phyloP scores from a whole-genome alignment of 1,284 basidiomycete species.

The Malassezia restricta region DNA sequence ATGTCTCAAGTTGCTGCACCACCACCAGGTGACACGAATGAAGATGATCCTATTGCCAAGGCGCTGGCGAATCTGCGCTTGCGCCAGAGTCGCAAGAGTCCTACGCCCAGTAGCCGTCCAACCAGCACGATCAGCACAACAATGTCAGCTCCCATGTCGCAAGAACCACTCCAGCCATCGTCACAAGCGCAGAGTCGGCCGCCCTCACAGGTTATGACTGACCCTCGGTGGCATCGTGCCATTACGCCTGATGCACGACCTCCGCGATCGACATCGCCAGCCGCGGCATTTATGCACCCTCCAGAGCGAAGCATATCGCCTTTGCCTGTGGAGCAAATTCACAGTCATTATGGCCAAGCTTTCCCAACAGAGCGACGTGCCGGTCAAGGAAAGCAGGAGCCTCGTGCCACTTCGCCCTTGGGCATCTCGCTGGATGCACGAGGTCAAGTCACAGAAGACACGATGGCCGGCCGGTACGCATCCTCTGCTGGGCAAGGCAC shows the following conservation, averaged over 20 bases:
- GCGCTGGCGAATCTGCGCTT: constrained; percentile 55
- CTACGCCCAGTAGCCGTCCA: constrained; percentile 22
- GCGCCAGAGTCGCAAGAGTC: constrained; percentile 28
- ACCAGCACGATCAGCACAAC: constrained; percentile 13
- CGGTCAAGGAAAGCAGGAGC: background rate
- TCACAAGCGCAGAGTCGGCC: background rate
- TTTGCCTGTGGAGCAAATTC: constrained; percentile 59
- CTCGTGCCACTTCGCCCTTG: constrained; percentile 47
- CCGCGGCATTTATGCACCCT: constrained; percentile 62
- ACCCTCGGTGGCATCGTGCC: constrained; percentile 4
- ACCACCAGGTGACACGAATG: constrained; percentile 35
- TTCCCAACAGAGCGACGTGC: constrained; percentile 65
- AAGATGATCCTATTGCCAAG: constrained; percentile 62
- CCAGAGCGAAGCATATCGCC: constrained; percentile 52
- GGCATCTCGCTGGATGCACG: constrained; percentile 67
- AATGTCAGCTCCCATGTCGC: background rate
- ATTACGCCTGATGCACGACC: constrained; percentile 18
- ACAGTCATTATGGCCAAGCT: constrained; percentile 66
- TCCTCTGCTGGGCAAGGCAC: background rate
- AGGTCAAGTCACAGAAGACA: constrained; percentile 66
- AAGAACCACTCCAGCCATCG: background rate
- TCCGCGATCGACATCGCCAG: constrained; percentile 58
- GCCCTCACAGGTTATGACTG: background rate
- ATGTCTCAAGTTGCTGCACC: background rate
- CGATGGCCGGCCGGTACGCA: constrained; percentile 56